A percentile compares a stretch with the other conserved stretches of the same genome.
phyloP scores from a whole-genome alignment of 352 stramenopile genomes.

The Globisporangium nodosum region DNA sequence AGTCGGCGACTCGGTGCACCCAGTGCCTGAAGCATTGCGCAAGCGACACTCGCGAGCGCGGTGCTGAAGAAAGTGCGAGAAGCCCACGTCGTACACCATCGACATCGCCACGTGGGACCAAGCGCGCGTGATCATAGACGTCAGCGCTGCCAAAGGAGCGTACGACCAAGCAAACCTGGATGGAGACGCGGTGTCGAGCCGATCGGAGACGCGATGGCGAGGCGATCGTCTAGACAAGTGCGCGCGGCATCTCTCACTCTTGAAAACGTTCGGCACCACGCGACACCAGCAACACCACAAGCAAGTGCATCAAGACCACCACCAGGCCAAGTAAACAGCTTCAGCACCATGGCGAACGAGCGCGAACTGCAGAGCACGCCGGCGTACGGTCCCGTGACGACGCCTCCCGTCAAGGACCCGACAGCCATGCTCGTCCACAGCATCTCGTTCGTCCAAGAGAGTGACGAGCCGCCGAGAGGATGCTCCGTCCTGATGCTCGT shows the following conservation, averaged over 20 bases:
- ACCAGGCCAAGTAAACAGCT: background rate
- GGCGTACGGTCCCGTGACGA: slow-evolving; percentile 28
- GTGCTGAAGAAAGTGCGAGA: background rate
- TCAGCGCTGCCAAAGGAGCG: too few relatives aligned
- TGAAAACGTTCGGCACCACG: background rate
- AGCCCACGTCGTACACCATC: too few relatives aligned
- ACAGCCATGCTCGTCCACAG: slow-evolving; percentile 13
- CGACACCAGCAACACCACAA: background rate
- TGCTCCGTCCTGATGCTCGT: slow-evolving; percentile 68
- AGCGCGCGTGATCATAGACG: background rate
- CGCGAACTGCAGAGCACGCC: slow-evolving; percentile 36
- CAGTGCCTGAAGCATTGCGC: too few relatives aligned
- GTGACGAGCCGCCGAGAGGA: slow-evolving; percentile 3
- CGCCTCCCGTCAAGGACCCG: slow-evolving; percentile 15
- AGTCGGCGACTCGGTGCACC: too few relatives aligned
- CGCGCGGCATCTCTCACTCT: background rate
- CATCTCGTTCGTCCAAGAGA: slow-evolving; percentile 15
- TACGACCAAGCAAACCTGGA: too few relatives aligned
- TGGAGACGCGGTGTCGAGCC: background rate
- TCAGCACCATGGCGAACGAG: slow-evolving; percentile 11
- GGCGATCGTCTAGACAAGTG: background rate
- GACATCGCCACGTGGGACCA: background rate
- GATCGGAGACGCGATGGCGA: background rate
- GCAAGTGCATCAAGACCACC: too few relatives aligned
- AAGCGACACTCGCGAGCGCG: background rate